Evolutionary conservation across 1,139 yeast species (phyloP), one percentile per base, ranked within the genome.

Genomic region (Sugiyamaella pinicola): DNA sequence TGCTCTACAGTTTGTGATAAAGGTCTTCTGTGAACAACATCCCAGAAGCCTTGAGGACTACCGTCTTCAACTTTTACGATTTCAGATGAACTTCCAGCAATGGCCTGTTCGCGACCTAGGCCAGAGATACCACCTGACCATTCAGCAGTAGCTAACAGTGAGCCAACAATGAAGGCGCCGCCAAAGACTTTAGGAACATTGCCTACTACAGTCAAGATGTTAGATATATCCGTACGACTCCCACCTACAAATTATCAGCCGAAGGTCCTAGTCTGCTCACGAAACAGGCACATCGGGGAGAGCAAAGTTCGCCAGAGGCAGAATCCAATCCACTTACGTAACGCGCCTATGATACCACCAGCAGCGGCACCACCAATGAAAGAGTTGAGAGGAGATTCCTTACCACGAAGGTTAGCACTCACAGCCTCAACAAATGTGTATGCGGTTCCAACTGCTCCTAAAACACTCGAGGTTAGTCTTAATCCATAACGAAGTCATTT

Each of bases 21-120:
- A 22, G 96, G 96, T 68, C 88, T 81, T 76, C 96, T 83, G 74
- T 83, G 82, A 71, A 84, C 82, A 44, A 84, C 84, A 61, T 87
- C 95, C 90, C 91, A 87, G 74, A 86, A 86, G 35, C 83, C 83
- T 72, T 85, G 93, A 67, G 80, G 79, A 55, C 73, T 73, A 55
- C 73, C 75, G 54, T 76, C 75, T 54, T 67, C 74, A 22, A 64
- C 58, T 57, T 66, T 60, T 10, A 60, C 60, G 40, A 56, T 50
- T 38, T 64, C 64, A 41, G 71, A 73, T 42, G 60, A 54, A 35
- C 64, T 62, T 41, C 63, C 61, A 49, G 58, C 50, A 47, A 65
- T 62, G 46, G 72, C 65, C 48, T 69, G 62, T 48, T 66, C 64
- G 46, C 70, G 69, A 48, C 74, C 77, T 41, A 72, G 66, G 51